A percentile compares a stretch with the other conserved stretches of the same genome.
phyloP scores from a whole-genome alignment of 495 filamentous ascomycete species.

The Symbiotaphrina buchneri region DNA sequence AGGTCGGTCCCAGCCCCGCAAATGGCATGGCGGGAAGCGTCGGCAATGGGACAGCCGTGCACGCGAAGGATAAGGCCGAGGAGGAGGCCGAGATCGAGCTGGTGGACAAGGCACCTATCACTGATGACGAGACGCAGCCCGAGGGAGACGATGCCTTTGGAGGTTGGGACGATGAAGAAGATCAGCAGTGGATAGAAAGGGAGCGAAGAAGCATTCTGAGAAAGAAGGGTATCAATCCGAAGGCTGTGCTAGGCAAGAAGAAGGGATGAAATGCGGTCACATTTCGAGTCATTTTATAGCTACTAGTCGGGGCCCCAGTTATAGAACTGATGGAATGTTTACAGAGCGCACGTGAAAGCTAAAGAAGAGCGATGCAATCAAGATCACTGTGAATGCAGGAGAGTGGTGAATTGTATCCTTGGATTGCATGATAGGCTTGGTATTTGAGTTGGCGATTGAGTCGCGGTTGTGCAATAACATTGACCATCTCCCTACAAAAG shows the following conservation, averaged over 20 bases:
- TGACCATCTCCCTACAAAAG: no score
- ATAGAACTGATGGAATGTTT: no score
- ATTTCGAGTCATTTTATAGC: no score
- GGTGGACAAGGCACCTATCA: constrained; percentile 25
- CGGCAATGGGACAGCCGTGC: constrained; percentile 6
- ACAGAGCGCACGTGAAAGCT: no score
- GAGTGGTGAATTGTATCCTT: no score
- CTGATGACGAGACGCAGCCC: constrained; percentile 16
- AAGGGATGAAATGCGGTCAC: no score
- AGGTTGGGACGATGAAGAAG: constrained; percentile 38
- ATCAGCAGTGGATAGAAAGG: constrained; percentile 32
- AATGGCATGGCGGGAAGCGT: constrained; percentile 21
- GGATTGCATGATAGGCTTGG: no score
- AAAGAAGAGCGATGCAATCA: no score
- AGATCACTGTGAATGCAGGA: no score
- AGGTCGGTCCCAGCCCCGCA: constrained; percentile 50
- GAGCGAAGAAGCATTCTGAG: constrained; percentile 31
- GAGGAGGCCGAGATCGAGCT: constrained; percentile 11
- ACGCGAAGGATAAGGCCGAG: constrained; percentile 8
- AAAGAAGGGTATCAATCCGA: constrained; percentile 45
- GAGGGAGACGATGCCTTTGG: constrained; percentile 27
- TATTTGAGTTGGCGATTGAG: no score
- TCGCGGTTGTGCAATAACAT: no score
- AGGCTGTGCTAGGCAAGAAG: constrained; percentile 17
- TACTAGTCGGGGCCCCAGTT: no score